Evolutionary conservation across 495 filamentous ascomycete genomes (phyloP).

Genomic region (Aspergillus egyptiacus): DNA sequence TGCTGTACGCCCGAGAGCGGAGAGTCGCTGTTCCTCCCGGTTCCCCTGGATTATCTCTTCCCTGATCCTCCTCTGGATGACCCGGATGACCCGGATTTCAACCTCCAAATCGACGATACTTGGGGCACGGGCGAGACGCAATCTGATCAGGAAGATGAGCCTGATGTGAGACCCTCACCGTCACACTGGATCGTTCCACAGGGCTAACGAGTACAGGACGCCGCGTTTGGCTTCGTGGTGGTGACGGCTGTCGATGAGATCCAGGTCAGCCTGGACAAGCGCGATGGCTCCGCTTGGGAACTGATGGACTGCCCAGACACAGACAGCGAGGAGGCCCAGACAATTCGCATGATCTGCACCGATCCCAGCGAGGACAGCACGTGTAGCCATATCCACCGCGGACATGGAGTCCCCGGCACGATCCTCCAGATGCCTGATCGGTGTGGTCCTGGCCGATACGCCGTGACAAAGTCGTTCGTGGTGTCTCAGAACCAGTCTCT

Average conservation of each 20-base stretch:
- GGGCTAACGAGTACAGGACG: conserved; percentile 5
- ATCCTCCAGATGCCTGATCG: conserved; percentile 32
- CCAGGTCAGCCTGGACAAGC: conserved; percentile 2
- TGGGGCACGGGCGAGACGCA: conserved; percentile 7
- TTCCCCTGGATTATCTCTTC: conserved; percentile 30
- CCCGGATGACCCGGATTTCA: conserved; percentile 18
- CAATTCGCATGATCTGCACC: conserved; percentile 18
- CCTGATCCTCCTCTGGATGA: conserved; percentile 15
- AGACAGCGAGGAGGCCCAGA: conserved; percentile 21
- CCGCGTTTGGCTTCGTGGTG: conserved; percentile 26
- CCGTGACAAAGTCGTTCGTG: conserved; percentile 26
- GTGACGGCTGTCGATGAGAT: conserved; percentile 23
- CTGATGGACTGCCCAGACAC: conserved; percentile 18
- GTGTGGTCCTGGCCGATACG: conserved; percentile 35
- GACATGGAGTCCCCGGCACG: conserved; percentile 23
- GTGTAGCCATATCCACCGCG: conserved; percentile 27
- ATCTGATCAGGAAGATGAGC: conserved; percentile 14
- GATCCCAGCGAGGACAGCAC: conserved; percentile 19
- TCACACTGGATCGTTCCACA: not conserved
- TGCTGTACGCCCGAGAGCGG: conserved; percentile 20
- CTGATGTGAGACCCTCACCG: not conserved
- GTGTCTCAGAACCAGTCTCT: conserved; percentile 14
- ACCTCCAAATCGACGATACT: conserved; percentile 22
- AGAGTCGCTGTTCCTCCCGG: conserved; percentile 23
- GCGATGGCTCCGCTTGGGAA: conserved; percentile 9